Conservation (phyloP, 1,284 basidiomycete genomes). For the Psilocybe mexicana region DNA sequence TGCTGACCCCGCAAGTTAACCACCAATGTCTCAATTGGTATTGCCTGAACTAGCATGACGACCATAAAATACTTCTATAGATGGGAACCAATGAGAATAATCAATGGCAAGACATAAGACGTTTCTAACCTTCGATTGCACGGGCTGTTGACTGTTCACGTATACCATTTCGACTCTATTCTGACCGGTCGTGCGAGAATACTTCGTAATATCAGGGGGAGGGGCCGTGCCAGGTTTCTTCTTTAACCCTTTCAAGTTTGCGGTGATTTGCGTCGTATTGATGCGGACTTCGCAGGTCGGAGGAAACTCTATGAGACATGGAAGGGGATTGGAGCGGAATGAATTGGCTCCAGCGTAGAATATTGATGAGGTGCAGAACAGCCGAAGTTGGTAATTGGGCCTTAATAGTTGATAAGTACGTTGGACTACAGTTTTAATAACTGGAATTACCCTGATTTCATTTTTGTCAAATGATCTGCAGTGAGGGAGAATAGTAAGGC, state of each 20-base stretch:
- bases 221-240: conserved; percentile 97
- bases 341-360: conserved; percentile 61
- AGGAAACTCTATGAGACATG: conserved; percentile 88
- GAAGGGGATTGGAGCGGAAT: conserved; percentile 51
- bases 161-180: conserved; percentile 88
- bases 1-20: conserved; percentile 66
- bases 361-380: conserved; percentile 92
- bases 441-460: conserved; percentile 50
- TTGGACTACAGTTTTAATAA: conserved; percentile 2
- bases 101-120: background rate
- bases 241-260: conserved; percentile 89
- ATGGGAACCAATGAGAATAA: background rate
- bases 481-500: conserved; percentile 62
- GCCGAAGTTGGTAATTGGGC: conserved; percentile 75
- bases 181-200: conserved; percentile 47
- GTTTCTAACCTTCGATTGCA: conserved; percentile 60
- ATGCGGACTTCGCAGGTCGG: conserved; percentile 89
- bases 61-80: conserved; percentile 82
- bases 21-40: conserved; percentile 66
- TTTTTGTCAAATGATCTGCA: conserved; percentile 61
- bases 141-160: conserved; percentile 83
- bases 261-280: conserved; percentile 69
- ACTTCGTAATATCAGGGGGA: conserved; percentile 79
- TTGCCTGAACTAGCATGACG: conserved; percentile 80
- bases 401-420: conserved; percentile 35